Base-by-base conservation (phyloP, 2,329 filamentous ascomycete genomes). In the Aschersonia sp. region DNA sequence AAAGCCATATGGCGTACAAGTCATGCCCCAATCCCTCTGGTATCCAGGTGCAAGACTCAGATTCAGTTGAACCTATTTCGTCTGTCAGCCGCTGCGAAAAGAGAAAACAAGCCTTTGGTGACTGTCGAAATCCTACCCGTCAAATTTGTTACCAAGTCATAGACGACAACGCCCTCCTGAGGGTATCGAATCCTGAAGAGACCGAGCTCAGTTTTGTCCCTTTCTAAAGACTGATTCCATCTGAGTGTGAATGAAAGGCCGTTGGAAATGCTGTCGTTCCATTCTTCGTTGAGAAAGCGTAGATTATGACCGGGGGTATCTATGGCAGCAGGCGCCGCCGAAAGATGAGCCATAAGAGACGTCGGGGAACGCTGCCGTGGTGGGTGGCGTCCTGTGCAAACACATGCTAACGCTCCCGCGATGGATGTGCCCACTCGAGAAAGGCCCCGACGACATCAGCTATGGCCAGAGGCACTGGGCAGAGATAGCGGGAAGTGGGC, bases 181-280 rank as follows among this genome's bases (percentile, higher is more conserved):
- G 60, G 61, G 51, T 64, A 63, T 6, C 52, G 53, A 30, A 64
- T 50, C 43, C 53, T 56, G 53, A 60, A 62, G 5, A 64, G 51
- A 4, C 56, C 57, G 44, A 64, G 55, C n/a, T 55, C 45, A 30
- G 54, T 53, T 29, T 49, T 48, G 4, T 45, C 45, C 14, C 50
- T 51, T 14, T 50, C 50, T 10, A 62, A 44, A 4, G 56, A 57
- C 43, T 58, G 53, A 50, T 64, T 62, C 61, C 61, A 64, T 31
- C 49, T 47, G 42, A 63, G 50, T 3, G 51, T 57, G 47, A 61
- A 60, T 2, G 49, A 49, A 32, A 56, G 49, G n/a, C 55, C 59
- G 43, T 62, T 63, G 31, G 57, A 54, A 9, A 63, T 62, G 48
- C 56, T 64, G 12, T 58, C 57, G 53, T 64, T 64, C 60, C 61